These are phyloP conservation scores for Yamadazyma buinensis DNA, from an alignment of 1,139 yeast genomes.

Conservation along the genomic window DNA sequence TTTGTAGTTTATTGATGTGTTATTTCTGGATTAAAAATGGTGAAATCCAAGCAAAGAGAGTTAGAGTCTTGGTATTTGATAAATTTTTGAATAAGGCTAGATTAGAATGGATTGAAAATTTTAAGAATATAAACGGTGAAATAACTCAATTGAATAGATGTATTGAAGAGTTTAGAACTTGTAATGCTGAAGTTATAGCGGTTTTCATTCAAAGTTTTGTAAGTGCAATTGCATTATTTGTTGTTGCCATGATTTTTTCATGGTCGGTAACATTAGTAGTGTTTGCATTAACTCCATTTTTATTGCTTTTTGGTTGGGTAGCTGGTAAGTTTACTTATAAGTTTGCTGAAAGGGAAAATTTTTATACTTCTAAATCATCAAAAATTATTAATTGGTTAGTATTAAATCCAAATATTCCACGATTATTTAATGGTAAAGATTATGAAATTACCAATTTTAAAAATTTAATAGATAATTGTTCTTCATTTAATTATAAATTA, in stretches of 20 bases:
- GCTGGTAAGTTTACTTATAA: conserved; percentile 52
- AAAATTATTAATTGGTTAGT: conserved; percentile 69
- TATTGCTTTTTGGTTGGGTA: conserved; percentile 45
- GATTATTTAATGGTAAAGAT: conserved; percentile 56
- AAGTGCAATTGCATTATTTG: conserved; percentile 53
- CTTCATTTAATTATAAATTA: conserved; percentile 42
- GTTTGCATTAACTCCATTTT: conserved; percentile 67
- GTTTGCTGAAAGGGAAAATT: conserved; percentile 57
- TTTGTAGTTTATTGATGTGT: conserved; percentile 55
- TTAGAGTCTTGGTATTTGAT: conserved; percentile 33
- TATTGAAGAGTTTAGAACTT: conserved; percentile 71
- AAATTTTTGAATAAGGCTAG: conserved; percentile 11
- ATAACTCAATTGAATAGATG: conserved; percentile 67
- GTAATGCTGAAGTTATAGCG: conserved; percentile 67
- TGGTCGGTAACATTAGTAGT: conserved; percentile 83
- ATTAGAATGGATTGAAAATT: conserved; percentile 59
- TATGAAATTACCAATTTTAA: conserved; percentile 48
- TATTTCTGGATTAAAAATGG: conserved; percentile 68
- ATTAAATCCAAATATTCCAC: conserved; percentile 54
- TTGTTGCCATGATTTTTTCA: conserved; percentile 69
- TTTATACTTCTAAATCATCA: conserved; percentile 51
- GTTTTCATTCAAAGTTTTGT: conserved; percentile 49
- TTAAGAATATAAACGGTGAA: conserved; percentile 55
- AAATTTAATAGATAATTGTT: conserved; percentile 38
- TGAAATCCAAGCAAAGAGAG: conserved; percentile 61